These are phyloP conservation scores for Luffa acutangula DNA, from an alignment of 306 rosid genomes.

Conservation along the genomic window DNA sequence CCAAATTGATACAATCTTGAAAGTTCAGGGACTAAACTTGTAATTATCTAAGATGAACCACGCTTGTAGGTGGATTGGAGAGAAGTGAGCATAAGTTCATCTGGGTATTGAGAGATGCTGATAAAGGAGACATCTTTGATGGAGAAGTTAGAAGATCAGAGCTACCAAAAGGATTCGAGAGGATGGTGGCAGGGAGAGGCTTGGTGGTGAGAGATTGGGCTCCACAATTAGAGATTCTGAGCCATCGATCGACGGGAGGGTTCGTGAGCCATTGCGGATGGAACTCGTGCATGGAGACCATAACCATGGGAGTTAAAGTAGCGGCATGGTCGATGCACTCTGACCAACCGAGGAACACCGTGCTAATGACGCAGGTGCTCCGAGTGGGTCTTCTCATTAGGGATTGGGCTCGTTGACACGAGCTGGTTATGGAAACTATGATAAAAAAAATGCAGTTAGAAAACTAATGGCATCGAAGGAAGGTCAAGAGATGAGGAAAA, in stretches of 20 bases:
- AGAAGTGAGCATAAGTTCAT: conserved; percentile 42
- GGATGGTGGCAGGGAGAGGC: conserved; percentile 26
- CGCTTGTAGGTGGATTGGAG: conserved; percentile 32
- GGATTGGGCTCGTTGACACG: conserved; percentile 33
- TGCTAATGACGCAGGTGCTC: conserved; percentile 35
- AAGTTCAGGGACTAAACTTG: background rate
- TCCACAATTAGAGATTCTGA: conserved; percentile 49
- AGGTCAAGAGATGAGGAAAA: conserved; percentile 42
- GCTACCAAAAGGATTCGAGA: conserved; percentile 49
- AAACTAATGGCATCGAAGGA: conserved; percentile 36
- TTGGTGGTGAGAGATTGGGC: conserved; percentile 56
- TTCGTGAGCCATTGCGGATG: conserved; percentile 76
- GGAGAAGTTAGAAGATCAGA: conserved; percentile 8
- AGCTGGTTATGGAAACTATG: conserved; percentile 19
- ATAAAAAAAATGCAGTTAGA: conserved; percentile 31
- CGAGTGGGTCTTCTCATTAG: conserved; percentile 33
- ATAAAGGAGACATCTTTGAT: conserved; percentile 34
- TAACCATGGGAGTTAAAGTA: conserved; percentile 54
- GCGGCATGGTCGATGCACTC: conserved; percentile 82
- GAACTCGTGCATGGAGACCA: conserved; percentile 74
- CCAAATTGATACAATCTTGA: no score
- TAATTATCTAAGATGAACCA: background rate
- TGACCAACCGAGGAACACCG: conserved; percentile 58
- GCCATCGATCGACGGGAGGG: conserved; percentile 40
- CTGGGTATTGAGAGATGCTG: conserved; percentile 65